Evolutionary conservation across 768 basidiomycete genomes (phyloP), one percentile per base, ranked within the genome.

Genomic region (Amanita exitialis): DNA sequence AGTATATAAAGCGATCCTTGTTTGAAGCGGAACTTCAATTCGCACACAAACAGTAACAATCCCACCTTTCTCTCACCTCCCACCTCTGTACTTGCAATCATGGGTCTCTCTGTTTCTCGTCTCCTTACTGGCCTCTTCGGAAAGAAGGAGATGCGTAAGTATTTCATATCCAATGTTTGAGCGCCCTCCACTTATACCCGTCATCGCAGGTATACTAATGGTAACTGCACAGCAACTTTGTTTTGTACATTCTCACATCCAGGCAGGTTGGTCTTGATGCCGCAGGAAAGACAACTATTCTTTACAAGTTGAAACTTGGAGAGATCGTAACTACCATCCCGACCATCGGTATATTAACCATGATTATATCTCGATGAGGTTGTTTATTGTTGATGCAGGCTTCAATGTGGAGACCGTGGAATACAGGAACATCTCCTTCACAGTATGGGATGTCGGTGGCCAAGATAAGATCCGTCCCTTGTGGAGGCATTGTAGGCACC

Each of bases 381-480:
- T 59, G 53, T 52, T 61, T 62, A 53, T 60, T 55, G 53, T 51
- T 54, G 47, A n/a, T 36, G 20, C 58, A 97, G 96, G 96, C 54
- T 99, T 99, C 79, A 99, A 99, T 67, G 96, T 99, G 61, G 96
- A 99, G 79, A 98, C 96, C 55, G 96, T 99, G 59, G 95, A 98
- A 71, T 98, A 99, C 76, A 98, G 97, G 81, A 99, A 98, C 78
- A 97, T 98, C 58, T 96, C 93, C 21, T 99, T 99, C 82, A 99
- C 95, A 20, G 96, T 98, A 42, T 98, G 96, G 96, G 96, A 99
- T 73, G 96, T 99, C 57, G 96, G 96, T 81, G 96, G 95, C 62
- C 95, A 99, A 75, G 95, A 99, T 75, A 99, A 98, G 85, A 98
- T 98, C 70, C 85, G 95, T 62, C 95, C 95, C 60, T 83, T 98